phyloP scores from a whole-genome alignment of 2,329 filamentous ascomycete species.

The Fusarium scirpi region DNA sequence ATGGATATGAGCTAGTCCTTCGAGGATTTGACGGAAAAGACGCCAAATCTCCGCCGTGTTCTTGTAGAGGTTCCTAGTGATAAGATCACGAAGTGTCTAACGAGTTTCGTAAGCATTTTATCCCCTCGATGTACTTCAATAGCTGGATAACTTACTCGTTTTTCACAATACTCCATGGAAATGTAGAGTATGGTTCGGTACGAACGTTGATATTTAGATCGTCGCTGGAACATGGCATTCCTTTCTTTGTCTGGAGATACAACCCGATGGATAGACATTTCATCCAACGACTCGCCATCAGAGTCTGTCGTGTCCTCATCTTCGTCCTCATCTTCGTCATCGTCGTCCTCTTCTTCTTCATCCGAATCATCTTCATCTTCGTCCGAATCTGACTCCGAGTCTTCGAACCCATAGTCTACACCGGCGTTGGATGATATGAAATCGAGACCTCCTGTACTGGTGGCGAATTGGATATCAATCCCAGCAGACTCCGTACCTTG shows the following conservation, averaged over 20 bases:
- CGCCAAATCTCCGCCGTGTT: constrained; percentile 87
- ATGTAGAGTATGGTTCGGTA: constrained; percentile 88
- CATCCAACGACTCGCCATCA: constrained; percentile 57
- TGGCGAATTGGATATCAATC: constrained; percentile 69
- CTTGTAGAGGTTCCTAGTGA: constrained; percentile 78
- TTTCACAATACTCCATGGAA: constrained; percentile 99
- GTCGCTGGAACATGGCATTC: constrained; percentile 45
- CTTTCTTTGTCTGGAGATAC: constrained; percentile 51
- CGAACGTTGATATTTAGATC: constrained; percentile 60
- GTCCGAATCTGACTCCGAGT: constrained; percentile 57
- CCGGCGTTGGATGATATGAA: constrained; percentile 91
- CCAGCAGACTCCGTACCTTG: constrained; percentile 55
- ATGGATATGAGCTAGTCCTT: constrained; percentile 76
- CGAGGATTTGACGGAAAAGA: constrained; percentile 88
- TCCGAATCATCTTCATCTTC: constrained; percentile 47
- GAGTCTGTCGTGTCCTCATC: constrained; percentile 61
- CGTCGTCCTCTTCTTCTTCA: constrained; percentile 51
- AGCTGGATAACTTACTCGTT: constrained; percentile 67
- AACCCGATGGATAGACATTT: constrained; percentile 45
- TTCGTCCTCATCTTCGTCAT: background rate
- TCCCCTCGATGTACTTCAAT: too few relatives aligned
- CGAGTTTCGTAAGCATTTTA: constrained; percentile 16
- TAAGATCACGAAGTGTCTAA: constrained; percentile 86
- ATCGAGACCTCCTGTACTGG: constrained; percentile 85
- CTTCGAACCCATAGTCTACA: constrained; percentile 79